Conservation (phyloP, 495 filamentous ascomycete genomes). For the Entonaema liquescens region DNA sequence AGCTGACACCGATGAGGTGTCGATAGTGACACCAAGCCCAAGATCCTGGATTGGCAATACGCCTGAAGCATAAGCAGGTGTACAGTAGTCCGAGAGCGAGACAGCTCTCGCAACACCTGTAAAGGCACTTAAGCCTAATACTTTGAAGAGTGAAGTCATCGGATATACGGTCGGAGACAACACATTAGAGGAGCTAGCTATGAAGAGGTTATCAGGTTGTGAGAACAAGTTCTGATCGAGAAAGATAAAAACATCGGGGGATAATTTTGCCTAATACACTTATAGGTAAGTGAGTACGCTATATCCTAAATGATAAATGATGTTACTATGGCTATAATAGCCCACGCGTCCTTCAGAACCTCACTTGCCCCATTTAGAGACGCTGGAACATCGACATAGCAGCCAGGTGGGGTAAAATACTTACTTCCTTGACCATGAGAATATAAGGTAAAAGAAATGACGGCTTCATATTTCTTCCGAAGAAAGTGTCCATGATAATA, state of each 20-base stretch:
- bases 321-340: neutral
- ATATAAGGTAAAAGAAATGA: no score
- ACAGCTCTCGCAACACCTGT: constrained; percentile 1
- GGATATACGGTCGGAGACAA: neutral
- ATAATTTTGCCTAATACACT: neutral
- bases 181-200: neutral
- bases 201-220: neutral
- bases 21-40: constrained; percentile 48
- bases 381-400: neutral
- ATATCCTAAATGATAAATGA: neutral
- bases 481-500: no score
- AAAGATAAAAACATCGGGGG: neutral
- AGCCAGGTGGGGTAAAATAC: neutral
- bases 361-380: neutral
- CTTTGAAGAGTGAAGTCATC: neutral
- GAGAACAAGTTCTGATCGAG: neutral
- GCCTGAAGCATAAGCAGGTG: constrained; percentile 40
- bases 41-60: constrained; percentile 43
- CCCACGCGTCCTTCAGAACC: neutral
- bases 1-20: constrained; percentile 46
- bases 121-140: constrained; percentile 18
- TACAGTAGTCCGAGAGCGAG: constrained; percentile 48
- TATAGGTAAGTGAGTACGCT: neutral
- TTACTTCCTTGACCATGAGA: neutral
- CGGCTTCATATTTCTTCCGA: no score